phyloP scores from a whole-genome alignment of 108 stramenopile genomes.

The Nannochloropsis salina region DNA sequence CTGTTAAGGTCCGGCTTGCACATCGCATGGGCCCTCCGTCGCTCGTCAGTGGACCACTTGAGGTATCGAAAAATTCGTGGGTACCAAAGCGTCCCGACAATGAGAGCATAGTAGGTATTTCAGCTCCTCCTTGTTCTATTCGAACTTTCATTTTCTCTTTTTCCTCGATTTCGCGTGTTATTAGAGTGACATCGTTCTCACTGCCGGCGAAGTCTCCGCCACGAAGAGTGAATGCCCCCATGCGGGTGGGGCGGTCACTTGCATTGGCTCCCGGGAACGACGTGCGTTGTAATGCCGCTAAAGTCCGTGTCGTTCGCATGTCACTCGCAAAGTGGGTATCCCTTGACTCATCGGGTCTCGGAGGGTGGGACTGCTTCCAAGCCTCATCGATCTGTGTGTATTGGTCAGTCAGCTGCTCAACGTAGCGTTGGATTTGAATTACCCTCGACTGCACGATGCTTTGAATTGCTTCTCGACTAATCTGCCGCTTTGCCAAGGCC shows the following conservation, averaged over 20 bases:
- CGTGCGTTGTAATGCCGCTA: background rate
- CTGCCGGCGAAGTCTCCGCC: constrained; percentile 18
- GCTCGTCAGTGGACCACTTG: background rate
- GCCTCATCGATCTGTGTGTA: background rate
- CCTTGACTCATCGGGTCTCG: background rate
- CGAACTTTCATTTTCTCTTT: background rate
- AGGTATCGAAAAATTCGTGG: background rate
- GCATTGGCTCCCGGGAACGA: background rate
- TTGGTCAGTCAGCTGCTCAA: constrained; percentile 6
- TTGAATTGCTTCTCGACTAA: background rate
- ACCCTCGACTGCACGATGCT: background rate
- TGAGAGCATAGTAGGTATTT: constrained; percentile 22
- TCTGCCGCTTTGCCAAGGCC: background rate
- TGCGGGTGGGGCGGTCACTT: background rate
- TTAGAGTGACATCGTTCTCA: constrained; percentile 26
- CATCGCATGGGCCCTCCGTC: constrained; percentile 21
- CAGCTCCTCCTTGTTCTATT: background rate
- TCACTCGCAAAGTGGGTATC: background rate
- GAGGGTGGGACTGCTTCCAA: background rate
- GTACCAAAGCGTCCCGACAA: background rate
- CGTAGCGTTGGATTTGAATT: background rate
- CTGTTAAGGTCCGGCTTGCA: background rate
- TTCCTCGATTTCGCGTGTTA: constrained; percentile 6
- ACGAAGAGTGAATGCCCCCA: background rate
- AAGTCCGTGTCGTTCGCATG: constrained; percentile 6